phyloP scores from a whole-genome alignment of 371 early-diverging fungal species.

The Saksenaea vasiformis region DNA sequence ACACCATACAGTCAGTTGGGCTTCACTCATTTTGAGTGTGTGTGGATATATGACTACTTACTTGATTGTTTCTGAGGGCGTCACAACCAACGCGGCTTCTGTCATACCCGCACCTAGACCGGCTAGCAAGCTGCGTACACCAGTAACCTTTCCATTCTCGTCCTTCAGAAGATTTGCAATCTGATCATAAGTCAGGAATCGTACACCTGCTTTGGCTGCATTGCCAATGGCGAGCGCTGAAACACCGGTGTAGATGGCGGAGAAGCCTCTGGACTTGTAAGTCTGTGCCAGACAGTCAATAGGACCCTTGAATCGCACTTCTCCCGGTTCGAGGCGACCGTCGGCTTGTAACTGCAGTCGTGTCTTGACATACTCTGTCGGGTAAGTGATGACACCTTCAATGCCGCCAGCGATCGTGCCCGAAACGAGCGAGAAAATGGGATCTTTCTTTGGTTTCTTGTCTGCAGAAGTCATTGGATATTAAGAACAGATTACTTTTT shows the following conservation, averaged over 20 bases:
- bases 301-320: conserved; percentile 74
- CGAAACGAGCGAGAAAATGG: conserved; percentile 65
- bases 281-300: conserved; percentile 75
- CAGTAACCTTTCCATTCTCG: conserved; percentile 68
- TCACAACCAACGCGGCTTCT: conserved; percentile 85
- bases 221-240: conserved; percentile 83
- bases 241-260: conserved; percentile 31
- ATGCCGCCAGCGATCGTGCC: conserved; percentile 89
- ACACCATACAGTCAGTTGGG: conserved; percentile 4
- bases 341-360: conserved; percentile 86
- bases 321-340: conserved; percentile 44
- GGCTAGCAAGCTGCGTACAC: conserved; percentile 70
- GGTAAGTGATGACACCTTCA: conserved; percentile 88
- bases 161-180: conserved; percentile 74
- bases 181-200: conserved; percentile 88
- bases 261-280: conserved; percentile 36
- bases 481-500: not conserved
- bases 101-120: conserved; percentile 91
- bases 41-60: conserved; percentile 25
- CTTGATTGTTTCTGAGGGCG: conserved; percentile 93
- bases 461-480: not conserved
- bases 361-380: conserved; percentile 93
- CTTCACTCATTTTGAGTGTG: too few relatives aligned
- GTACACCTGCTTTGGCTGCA: conserved; percentile 88
- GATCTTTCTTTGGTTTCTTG: conserved; percentile 34